Conservation (phyloP, 352 stramenopile genomes). For the Phytophthora fragariaefolia region DNA sequence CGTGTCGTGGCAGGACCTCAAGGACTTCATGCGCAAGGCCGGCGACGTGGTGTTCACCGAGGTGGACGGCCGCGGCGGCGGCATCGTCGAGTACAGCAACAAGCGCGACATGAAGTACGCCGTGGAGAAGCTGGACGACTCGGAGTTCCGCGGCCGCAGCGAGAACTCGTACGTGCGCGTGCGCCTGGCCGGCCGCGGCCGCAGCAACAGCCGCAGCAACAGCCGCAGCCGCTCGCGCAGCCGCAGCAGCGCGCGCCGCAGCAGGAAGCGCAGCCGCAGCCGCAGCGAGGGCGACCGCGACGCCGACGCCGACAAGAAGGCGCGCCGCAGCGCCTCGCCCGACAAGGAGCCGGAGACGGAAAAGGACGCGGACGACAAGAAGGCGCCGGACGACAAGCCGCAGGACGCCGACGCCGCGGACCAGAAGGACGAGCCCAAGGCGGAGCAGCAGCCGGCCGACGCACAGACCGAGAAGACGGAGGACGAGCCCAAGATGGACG, state of each 20-base stretch:
- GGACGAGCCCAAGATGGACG: conserved; percentile 2
- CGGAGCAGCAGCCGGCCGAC: conserved; percentile 13
- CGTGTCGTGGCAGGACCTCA: conserved; percentile 74
- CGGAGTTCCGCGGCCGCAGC: conserved; percentile 59
- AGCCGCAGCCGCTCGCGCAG: conserved; percentile 52
- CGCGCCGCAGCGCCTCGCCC: conserved; percentile 43
- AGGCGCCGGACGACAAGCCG: conserved; percentile 3
- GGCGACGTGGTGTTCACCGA: conserved; percentile 75
- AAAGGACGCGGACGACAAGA: conserved; percentile 25
- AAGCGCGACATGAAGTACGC: conserved; percentile 76
- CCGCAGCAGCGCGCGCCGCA: conserved; percentile 44
- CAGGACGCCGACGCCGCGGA: conserved; percentile 21
- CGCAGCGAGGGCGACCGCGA: conserved; percentile 41
- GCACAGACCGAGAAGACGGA: conserved; percentile 19
- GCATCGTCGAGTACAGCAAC: conserved; percentile 72
- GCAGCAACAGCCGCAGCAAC: conserved; percentile 46
- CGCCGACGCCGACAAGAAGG: conserved; percentile 40
- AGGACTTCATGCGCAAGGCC: conserved; percentile 70
- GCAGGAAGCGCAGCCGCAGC: conserved; percentile 47
- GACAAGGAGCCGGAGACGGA: conserved; percentile 35
- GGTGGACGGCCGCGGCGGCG: conserved; percentile 72
- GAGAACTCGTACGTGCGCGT: conserved; percentile 65
- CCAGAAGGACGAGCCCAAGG: conserved; percentile 18
- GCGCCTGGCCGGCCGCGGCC: conserved; percentile 25
- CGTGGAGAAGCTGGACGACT: conserved; percentile 70